Evolutionary conservation across 2,329 filamentous ascomycete species (phyloP), one percentile per base, ranked within the genome.

Genomic region (Ceratocystis destructans): DNA sequence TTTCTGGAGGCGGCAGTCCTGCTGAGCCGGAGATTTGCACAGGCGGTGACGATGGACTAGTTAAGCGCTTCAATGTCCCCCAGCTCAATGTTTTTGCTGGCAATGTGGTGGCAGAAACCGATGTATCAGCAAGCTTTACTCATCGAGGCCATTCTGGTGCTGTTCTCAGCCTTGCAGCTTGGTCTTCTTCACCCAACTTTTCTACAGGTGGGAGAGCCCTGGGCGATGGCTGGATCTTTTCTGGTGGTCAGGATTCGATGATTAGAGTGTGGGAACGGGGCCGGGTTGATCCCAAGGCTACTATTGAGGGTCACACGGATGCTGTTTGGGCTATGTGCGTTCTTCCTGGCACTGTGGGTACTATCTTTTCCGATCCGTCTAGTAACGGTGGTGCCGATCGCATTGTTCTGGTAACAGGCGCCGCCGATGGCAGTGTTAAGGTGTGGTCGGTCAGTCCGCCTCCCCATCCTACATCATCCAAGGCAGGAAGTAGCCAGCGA

Each of bases 181-280:
- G 90, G 81, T 91, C 90, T 1, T 87, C 90, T 1, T 87, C 90
- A 1, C 89, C 89, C 31, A 94, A 89, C 72, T 96, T 96, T 74
- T 88, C 90, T 6, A 95, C 90, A 20, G 90, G 92, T 45, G 91
- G 92, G 5, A 85, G 92, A 69, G 90, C 89, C 6, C 85, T 88
- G 71, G 93, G 93, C 41, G 94, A 97, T 71, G 94, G 94, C 33
- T 99, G 94, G 94, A 92, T 99, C 70, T 99, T 99, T 76, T 97
- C 93, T 4, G 94, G 94, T 68, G 94, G 94, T 3, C 91, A 96
- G 74, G 94, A 99, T 75, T 86, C 89, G 20, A 96, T 90, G 5
- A 86, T 99, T 46, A 85, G 92, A 37, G 91, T 99, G 0, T 99
- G 94, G 94, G 93, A 99, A 75, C 85, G 92, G 63, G 93, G 93